Evolutionary conservation across 441 rosid species (phyloP), one percentile per base, ranked within the genome.

Genomic region (Adansonia rubrostipa): DNA sequence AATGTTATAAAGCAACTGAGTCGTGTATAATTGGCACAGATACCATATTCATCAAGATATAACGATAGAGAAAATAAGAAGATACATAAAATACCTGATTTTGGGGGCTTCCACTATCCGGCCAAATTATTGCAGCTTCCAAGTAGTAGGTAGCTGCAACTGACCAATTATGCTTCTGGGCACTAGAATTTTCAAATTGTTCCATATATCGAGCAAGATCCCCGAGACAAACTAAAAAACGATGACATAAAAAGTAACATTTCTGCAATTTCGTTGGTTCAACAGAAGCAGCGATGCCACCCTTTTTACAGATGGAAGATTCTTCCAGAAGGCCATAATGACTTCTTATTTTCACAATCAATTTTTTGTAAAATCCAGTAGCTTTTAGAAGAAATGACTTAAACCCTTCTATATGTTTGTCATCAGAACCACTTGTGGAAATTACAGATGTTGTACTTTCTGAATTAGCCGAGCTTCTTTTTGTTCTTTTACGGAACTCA

Each of bases 201-300:
- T 92, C 97, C 84, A 81, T 91, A 84, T 96, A 94, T 84, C 98
- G 90, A 82, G 93, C 92, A 22, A 94, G 92, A 88, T 92, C 98
- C 50, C 99, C 98, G 6, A 94, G 94, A 88, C 99, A 94, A 63
- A 94, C 89, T 9, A 87, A 88, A 85, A 96, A 87, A 11, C 98
- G 92, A 79, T 96, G 95, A 84, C 92, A 89, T 58, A 94, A 82
- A 87, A 90, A 89, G 76, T 84, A 87, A 75, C 89, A 84, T 76
- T 82, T 92, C 84, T 76, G 85, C 78, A 82, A 66, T 76, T 82
- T 82, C 71, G 74, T 80, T 44, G 85, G 81, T 64, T 86, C 90
- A 76, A 78, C 79, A 69, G 85, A 78, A 58, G 80, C 47, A 44
- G 74, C 76, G 13, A 53, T 69, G 45, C 74, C 79, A 50, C 81